Percentiles rank a stretch among this genome's conserved stretches.
These are phyloP conservation scores for Aquilaria malaccensis DNA, from an alignment of 345 rosid species.

Conservation along the genomic window DNA sequence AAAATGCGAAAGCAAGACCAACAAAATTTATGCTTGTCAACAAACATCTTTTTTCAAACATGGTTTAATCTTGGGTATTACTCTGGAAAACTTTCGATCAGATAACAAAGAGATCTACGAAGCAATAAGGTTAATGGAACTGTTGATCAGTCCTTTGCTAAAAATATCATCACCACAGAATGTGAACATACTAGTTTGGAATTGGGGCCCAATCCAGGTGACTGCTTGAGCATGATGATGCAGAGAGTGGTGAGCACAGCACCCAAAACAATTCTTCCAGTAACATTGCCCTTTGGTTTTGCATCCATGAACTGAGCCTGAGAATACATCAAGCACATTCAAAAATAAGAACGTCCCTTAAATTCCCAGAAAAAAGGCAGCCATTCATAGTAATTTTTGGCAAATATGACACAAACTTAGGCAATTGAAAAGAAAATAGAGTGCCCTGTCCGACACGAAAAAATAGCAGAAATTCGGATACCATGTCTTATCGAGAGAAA, in stretches of 20 bases:
- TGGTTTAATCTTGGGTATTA: too few species aligned
- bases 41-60: too few species aligned
- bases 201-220: slow-evolving; percentile 41
- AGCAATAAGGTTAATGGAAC: neutral
- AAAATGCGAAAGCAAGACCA: too few species aligned
- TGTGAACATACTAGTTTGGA: neutral
- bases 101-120: neutral
- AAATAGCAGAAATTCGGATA: too few species aligned
- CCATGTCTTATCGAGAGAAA: too few species aligned
- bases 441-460: too few species aligned
- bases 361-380: too few species aligned
- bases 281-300: neutral
- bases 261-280: neutral
- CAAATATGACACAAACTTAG: too few species aligned
- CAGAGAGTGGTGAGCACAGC: neutral
- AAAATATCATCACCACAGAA: neutral
- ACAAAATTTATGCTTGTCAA: too few species aligned
- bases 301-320: neutral
- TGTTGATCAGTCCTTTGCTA: slow-evolving; percentile 1
- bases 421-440: too few species aligned
- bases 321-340: neutral
- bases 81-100: too few species aligned
- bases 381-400: too few species aligned
- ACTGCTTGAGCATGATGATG: slow-evolving; percentile 58
- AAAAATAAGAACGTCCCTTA: neutral